Evolutionary conservation across 2,329 filamentous ascomycete genomes (phyloP).

Genomic region (Colletotrichum nymphaeae): DNA sequence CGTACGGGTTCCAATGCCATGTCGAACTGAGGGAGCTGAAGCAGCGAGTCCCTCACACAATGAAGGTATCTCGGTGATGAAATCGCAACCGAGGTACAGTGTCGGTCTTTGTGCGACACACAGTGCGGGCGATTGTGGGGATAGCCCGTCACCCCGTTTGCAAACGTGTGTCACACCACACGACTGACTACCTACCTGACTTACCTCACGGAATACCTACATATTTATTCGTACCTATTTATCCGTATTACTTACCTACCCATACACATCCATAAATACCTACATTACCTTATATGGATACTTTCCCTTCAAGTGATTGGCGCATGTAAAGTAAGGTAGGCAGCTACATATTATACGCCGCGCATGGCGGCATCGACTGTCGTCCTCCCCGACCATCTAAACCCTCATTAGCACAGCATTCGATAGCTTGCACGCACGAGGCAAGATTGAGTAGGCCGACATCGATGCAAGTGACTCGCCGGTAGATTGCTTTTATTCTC

Average conservation of each 20-base stretch:
- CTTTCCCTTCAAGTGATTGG: too few relatives aligned
- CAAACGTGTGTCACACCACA: constrained; percentile 3
- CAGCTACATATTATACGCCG: not conserved
- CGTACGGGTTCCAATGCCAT: not conserved
- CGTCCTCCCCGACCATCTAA: not conserved
- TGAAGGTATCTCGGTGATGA: constrained; percentile 1
- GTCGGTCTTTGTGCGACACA: constrained; percentile 9
- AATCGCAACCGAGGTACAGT: constrained; percentile 26
- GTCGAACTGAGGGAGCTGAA: not conserved
- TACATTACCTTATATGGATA: too few relatives aligned
- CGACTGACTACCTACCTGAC: not conserved
- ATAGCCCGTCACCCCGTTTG: not conserved
- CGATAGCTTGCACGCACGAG: not conserved
- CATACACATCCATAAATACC: too few relatives aligned
- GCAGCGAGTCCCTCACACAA: not conserved
- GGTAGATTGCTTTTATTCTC: not conserved
- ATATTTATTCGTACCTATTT: too few relatives aligned
- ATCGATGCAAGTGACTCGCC: not conserved
- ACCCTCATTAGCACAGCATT: not conserved
- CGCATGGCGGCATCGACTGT: not conserved
- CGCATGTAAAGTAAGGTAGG: not conserved
- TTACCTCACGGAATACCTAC: not conserved
- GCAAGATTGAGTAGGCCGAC: not conserved
- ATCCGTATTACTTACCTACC: too few relatives aligned
- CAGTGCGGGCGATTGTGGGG: constrained; percentile 26